These are phyloP conservation scores for Sordariomycetes sp. DNA, from an alignment of 2,329 filamentous ascomycete genomes.

Conservation along the genomic window DNA sequence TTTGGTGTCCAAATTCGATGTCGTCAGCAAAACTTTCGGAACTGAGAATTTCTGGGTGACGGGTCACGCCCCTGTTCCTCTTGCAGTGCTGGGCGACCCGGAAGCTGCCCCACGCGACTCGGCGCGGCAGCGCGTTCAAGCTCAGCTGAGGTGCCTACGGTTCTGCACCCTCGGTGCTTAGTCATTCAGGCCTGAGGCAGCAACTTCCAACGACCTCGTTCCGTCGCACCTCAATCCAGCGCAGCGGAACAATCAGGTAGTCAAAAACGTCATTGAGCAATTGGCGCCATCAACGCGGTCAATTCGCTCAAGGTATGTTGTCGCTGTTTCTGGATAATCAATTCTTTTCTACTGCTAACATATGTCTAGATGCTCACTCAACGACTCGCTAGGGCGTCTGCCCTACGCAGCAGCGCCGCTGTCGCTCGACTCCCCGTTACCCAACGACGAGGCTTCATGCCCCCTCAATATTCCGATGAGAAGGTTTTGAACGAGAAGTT, in stretches of 20 bases:
- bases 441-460: conserved; percentile 49
- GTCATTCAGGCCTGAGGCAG: conserved; percentile 5
- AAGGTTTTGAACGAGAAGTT: conserved; percentile 42
- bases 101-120: neutral
- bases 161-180: too few species aligned
- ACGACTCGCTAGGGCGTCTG: conserved; percentile 44
- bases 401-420: conserved; percentile 32
- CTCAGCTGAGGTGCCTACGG: too few species aligned
- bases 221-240: neutral
- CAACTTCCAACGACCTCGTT: neutral
- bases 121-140: too few species aligned
- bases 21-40: conserved; percentile 42
- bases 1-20: conserved; percentile 30
- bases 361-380: conserved; percentile 51
- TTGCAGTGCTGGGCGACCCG: too few species aligned
- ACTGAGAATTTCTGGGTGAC: conserved; percentile 13
- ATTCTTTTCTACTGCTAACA: conserved; percentile 4
- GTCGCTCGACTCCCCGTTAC: conserved; percentile 40
- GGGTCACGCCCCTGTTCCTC: neutral
- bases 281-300: conserved; percentile 21
- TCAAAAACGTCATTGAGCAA: conserved; percentile 14
- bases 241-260: neutral
- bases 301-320: conserved; percentile 21
- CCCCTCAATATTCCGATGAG: conserved; percentile 35
- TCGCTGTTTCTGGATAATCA: neutral